Evolutionary conservation across 306 rosid genomes (phyloP), one percentile per base, ranked within the genome.

Genomic region (Cicer arietinum): DNA sequence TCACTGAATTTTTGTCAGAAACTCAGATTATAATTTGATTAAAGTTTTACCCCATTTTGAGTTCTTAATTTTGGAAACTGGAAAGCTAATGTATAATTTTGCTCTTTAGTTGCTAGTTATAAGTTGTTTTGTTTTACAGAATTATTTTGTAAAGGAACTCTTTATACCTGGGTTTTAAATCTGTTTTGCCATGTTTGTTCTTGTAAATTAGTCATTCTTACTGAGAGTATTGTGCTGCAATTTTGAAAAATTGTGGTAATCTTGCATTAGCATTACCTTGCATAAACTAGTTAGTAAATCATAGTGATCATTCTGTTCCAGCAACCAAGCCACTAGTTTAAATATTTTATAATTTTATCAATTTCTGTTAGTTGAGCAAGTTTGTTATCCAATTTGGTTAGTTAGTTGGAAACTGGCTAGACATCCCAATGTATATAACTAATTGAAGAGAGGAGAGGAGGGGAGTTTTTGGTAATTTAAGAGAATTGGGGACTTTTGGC

Each of bases 31-130:
- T 2, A 2, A 57, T 57, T 67, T 9, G 46, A 17, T 35, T 73
- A 7, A 35, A 60, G 59, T 39, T 46, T 73, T 56, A 25, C 12
- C 40, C 10, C 35, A 48, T 46, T 40, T 25, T 45, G 13, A 67
- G 48, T 67, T 67, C 52, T 68, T 57, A 11, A 47, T 57, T 37
- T 67, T 25, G 35, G 35, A 25, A 25, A 25, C 35, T 77, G 61
- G 35, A 1, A 1, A 65, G n/a, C 14, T 52, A 7, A 54, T 3
- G 14, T 25, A 6, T 41, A 53, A 11, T 76, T 54, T 56, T 67
- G 80, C 12, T 2, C 52, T 68, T 48, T 30, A 62, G 22, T 17
- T 67, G 50, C 25, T 39, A 44, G 60, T 30, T 56, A 17, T 43
- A 45, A 68, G 48, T 40, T 45, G 14, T 35, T 57, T 67, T 25